Percentiles rank a stretch among this genome's conserved stretches.
Evolutionary conservation across 2,329 filamentous ascomycete species (phyloP).

Genomic region (Fusarium poae): DNA sequence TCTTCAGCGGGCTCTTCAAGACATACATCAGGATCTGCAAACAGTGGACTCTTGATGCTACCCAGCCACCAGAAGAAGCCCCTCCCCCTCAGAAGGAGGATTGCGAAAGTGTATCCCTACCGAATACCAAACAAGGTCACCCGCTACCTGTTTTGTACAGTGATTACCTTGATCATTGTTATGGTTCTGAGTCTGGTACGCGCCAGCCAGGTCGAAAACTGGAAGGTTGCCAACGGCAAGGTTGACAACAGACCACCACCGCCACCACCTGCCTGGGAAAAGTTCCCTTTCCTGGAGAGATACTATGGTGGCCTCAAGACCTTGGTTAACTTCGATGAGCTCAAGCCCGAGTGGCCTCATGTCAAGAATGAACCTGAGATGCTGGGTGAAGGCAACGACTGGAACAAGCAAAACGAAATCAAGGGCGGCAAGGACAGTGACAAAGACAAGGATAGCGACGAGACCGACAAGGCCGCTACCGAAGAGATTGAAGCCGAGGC

Average conservation of each 20-base stretch:
- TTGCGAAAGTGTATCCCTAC: slow-evolving; percentile 61
- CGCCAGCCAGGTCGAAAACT: slow-evolving; percentile 78
- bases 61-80: slow-evolving; percentile 53
- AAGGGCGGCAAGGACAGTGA: slow-evolving; percentile 33
- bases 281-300: slow-evolving; percentile 84
- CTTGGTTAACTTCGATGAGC: slow-evolving; percentile 74
- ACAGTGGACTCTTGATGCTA: slow-evolving; percentile 60
- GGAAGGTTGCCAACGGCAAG: slow-evolving; percentile 67
- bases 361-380: slow-evolving; percentile 67
- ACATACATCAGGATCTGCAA: slow-evolving; percentile 60
- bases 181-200: slow-evolving; percentile 83
- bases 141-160: slow-evolving; percentile 80
- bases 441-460: slow-evolving; percentile 34
- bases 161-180: slow-evolving; percentile 77
- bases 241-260: slow-evolving; percentile 63
- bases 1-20: slow-evolving; percentile 67
- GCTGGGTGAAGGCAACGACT: slow-evolving; percentile 37
- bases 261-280: slow-evolving; percentile 82
- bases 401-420: slow-evolving; percentile 33
- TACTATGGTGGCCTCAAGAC: slow-evolving; percentile 91
- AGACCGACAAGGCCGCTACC: slow-evolving; percentile 37
- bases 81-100: slow-evolving; percentile 34
- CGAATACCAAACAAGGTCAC: slow-evolving; percentile 79
- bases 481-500: slow-evolving; percentile 35
- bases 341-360: slow-evolving; percentile 84